Evolutionary conservation across 2,329 filamentous ascomycete species (phyloP), one percentile per base, ranked within the genome.

Genomic region (Westerdykella ornata): DNA sequence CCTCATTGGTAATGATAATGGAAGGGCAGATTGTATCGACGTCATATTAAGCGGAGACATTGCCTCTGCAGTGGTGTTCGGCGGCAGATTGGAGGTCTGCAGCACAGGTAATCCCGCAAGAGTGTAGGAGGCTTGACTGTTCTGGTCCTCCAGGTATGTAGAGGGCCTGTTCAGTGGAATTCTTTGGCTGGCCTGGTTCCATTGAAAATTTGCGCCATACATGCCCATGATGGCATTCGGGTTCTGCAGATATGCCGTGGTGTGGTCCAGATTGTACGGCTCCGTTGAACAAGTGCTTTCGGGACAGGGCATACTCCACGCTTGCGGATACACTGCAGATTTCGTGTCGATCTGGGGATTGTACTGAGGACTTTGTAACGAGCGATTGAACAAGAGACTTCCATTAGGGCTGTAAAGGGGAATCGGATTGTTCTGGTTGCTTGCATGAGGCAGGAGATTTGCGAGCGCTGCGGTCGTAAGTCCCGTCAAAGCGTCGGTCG

Each of bases 1-100:
- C 29, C 48, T 52, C 37, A 60, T 53, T 12, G 60, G 57, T 9
- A 43, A 20, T 19, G 46, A 12, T 5, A 40, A 33, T 5, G 48
- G 46, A 12, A 65, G 42, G 5, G 51, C 50, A 3, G 52, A 33
- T 14, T 58, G 56, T 12, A 65, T 41, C 11, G 62, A 57, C 5
- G 54, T 48, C 57, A 64, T 59, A 28, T 57, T 60, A 2, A 63
- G 43, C 2, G 62, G 53, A 9, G 60, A 65, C 4, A 52, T 16
- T 8, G 49, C 29, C 18, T 59, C 60, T 9, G 38, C 44, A 8
- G 8, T 26, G 22, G 22, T 26, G 22, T 7, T 11, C 7, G 22
- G 7, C 22, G 8, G 22, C 22, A 26, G 7, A 26, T 26, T 26
- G 22, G 22, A 26, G 2, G 22, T 26, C 22, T 26, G 22, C 12